Conservation (phyloP, 371 early-diverging fungal species). For the Dichotomocladium elegans region DNA sequence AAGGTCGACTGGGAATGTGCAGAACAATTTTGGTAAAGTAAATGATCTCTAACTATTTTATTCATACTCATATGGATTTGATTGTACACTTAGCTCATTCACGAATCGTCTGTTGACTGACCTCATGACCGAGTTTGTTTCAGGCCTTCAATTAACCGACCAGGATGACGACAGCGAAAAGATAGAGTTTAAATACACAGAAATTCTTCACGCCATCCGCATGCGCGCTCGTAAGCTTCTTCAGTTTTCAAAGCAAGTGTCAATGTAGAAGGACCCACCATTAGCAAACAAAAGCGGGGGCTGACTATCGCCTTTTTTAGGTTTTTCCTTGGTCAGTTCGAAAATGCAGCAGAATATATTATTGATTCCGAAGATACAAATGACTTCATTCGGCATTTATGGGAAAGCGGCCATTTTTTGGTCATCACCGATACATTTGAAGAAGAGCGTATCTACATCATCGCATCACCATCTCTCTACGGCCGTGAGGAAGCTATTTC, state of each 20-base stretch:
- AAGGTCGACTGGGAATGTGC: slow-evolving; percentile 74
- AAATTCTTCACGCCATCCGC: slow-evolving; percentile 60
- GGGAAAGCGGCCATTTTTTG: slow-evolving; percentile 63
- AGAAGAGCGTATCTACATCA: slow-evolving; percentile 58
- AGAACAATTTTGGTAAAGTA: slow-evolving; percentile 68
- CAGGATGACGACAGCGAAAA: slow-evolving; percentile 23
- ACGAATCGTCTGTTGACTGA: slow-evolving; percentile 39
- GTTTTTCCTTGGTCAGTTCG: slow-evolving; percentile 61
- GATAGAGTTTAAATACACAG: slow-evolving; percentile 49
- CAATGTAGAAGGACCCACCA: slow-evolving; percentile 29
- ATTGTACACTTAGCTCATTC: slow-evolving; percentile 23
- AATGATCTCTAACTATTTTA: neutral
- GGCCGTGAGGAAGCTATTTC: slow-evolving; percentile 29
- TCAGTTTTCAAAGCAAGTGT: slow-evolving; percentile 58
- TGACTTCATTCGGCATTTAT: slow-evolving; percentile 52
- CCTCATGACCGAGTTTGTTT: slow-evolving; percentile 43
- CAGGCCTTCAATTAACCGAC: slow-evolving; percentile 21
- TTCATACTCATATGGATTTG: no score
- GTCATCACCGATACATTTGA: slow-evolving; percentile 65
- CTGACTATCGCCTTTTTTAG: slow-evolving; percentile 17
- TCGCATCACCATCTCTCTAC: slow-evolving; percentile 47
- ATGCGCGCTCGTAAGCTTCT: slow-evolving; percentile 61
- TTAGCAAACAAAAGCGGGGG: neutral
- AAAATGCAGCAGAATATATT: slow-evolving; percentile 72
- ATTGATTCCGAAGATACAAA: slow-evolving; percentile 49